phyloP scores from a whole-genome alignment of 1,284 basidiomycete genomes.

The Marasmius sp. region DNA sequence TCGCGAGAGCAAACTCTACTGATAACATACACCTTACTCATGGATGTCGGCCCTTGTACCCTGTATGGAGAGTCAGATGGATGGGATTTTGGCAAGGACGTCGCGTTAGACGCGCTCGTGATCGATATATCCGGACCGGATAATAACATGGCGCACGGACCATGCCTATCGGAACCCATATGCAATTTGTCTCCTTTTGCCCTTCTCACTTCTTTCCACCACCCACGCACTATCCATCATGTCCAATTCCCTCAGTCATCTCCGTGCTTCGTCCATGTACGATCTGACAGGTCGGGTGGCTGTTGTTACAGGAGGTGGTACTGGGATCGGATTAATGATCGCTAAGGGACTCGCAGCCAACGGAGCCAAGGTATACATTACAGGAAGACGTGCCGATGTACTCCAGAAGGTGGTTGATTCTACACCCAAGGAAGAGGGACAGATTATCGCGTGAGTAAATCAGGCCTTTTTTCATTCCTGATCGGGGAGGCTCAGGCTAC shows the following conservation, averaged over 20 bases:
- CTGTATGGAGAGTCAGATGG: too few species aligned
- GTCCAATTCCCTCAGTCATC: background rate
- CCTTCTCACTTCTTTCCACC: background rate
- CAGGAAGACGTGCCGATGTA: slow-evolving; percentile 63
- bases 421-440: slow-evolving; percentile 47
- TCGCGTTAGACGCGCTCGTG: too few species aligned
- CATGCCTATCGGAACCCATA: too few species aligned
- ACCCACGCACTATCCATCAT: background rate
- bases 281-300: slow-evolving; percentile 64
- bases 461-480: slow-evolving; percentile 4
- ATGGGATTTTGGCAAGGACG: too few species aligned
- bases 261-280: slow-evolving; percentile 44
- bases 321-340: slow-evolving; percentile 79
- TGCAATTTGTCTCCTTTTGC: too few species aligned
- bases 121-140: too few species aligned
- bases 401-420: slow-evolving; percentile 53
- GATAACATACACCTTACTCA: too few species aligned
- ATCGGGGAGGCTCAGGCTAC: slow-evolving; percentile 3
- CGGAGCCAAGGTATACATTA: slow-evolving; percentile 83
- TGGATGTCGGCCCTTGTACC: too few species aligned
- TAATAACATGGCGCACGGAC: too few species aligned
- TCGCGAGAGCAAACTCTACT: too few species aligned
- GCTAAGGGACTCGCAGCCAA: slow-evolving; percentile 72
- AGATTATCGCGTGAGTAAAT: slow-evolving; percentile 54
- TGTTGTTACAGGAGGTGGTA: slow-evolving; percentile 79